Evolutionary conservation across 495 filamentous ascomycete species (phyloP), one percentile per base, ranked within the genome.

Genomic region (Lasiosphaeris hirsuta): DNA sequence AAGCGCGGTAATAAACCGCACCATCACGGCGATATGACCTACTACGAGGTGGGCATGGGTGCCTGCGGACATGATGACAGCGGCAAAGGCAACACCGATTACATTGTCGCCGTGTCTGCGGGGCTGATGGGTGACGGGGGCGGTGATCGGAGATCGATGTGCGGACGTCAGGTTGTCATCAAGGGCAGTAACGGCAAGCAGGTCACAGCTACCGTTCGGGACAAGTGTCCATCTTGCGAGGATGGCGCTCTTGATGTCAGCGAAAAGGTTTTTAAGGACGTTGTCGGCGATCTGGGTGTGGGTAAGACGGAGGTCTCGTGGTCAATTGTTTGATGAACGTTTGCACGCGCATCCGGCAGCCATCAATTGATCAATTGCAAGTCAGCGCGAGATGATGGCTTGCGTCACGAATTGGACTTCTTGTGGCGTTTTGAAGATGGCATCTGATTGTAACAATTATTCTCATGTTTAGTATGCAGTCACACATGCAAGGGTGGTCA

Each of bases 191-290:
- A 71, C 19, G 85, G 84, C 68, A 81, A 80, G 62, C 75, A 77
- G 17, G 64, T 65, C 47, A 76, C 61, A 2, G 86, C 80, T 48
- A 79, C 52, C n/a, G 80, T 89, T 46, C 81, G 82, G 15, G 88
- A 90, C 77, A 86, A 87, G 72, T 92, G 88, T 75, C 78, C 78
- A 62, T 85, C 86, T 61, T 90, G 87, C 63, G 36, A 11, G 0
- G 60, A 50, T 11, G 57, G 44, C 37, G 67, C 67, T 53, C 74
- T 82, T 44, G 79, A 82, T 45, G 73, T 82, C 48, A 77, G 74
- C 49, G 63, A 71, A 36, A 62, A 68, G 38, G 70, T 70, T 33
- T 82, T 80, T 58, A 35, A 37, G 4, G 62, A 69, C 7, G 57
- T 81, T 9, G 71, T 75, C 48, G 75, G 69, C 23, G 57, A 62